A percentile compares a stretch with the other conserved stretches of the same genome.
phyloP scores from a whole-genome alignment of 192 early-diverging fungal species.

The Chytriomyces hyalinus region DNA sequence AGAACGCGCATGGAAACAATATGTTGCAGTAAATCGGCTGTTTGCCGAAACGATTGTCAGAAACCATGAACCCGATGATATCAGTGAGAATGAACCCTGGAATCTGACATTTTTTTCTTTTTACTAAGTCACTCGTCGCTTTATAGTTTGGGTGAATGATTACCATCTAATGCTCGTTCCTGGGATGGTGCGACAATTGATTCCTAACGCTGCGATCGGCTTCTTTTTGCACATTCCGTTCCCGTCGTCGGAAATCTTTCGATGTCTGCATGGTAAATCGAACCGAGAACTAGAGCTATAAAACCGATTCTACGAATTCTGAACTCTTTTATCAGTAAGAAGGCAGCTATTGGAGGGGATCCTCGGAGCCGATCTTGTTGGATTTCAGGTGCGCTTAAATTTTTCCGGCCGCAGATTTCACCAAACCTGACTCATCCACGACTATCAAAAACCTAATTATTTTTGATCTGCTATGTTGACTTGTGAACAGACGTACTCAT shows the following conservation, averaged over 20 bases:
- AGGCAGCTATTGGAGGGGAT: slow-evolving; percentile 57
- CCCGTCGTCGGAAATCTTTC: slow-evolving; percentile 93
- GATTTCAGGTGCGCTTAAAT: slow-evolving; percentile 44
- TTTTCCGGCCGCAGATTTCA: not conserved
- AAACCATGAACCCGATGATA: slow-evolving; percentile 81
- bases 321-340: slow-evolving; percentile 37
- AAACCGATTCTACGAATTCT: too few relatives aligned
- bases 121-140: not conserved
- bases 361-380: slow-evolving; percentile 57
- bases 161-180: slow-evolving; percentile 97
- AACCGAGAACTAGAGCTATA: too few relatives aligned
- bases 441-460: not conserved
- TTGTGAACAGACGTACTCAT: slow-evolving; percentile 53
- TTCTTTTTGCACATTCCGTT: slow-evolving; percentile 98
- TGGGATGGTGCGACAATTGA: slow-evolving; percentile 77
- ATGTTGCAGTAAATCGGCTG: slow-evolving; percentile 79
- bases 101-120: slow-evolving; percentile 20
- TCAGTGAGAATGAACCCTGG: slow-evolving; percentile 70
- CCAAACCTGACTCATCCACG: not conserved
- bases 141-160: slow-evolving; percentile 92
- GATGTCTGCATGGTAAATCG: slow-evolving; percentile 74
- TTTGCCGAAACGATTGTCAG: slow-evolving; percentile 84
- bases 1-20: slow-evolving; percentile 80
- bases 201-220: slow-evolving; percentile 88
- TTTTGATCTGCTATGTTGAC: not conserved